A percentile compares a stretch with the other conserved stretches of the same genome.
These are phyloP conservation scores for Kurtzmaniella cleridarum DNA, from an alignment of 805 yeast species.

Conservation along the genomic window DNA sequence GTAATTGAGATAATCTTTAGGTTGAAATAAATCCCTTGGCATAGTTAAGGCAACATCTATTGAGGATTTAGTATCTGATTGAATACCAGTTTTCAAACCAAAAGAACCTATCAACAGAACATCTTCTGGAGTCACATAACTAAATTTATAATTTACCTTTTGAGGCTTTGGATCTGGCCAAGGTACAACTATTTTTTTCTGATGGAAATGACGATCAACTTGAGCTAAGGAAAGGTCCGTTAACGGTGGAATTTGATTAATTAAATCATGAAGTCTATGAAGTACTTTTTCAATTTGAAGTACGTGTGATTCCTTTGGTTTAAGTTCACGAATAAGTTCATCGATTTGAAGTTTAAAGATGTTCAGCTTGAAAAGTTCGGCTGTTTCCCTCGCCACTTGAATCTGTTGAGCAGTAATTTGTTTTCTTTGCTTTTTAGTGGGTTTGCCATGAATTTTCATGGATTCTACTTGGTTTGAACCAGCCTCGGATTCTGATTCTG, in stretches of 20 bases:
- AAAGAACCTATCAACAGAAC: slow-evolving; percentile 84
- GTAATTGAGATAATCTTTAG: slow-evolving; percentile 86
- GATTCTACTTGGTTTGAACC: slow-evolving; percentile 8
- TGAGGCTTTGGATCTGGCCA: slow-evolving; percentile 88
- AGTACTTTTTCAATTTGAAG: slow-evolving; percentile 66
- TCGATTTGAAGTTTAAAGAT: slow-evolving; percentile 94
- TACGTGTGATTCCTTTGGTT: slow-evolving; percentile 64
- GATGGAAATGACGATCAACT: slow-evolving; percentile 49
- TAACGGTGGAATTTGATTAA: slow-evolving; percentile 59
- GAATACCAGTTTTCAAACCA: slow-evolving; percentile 77
- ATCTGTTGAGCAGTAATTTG: slow-evolving; percentile 71
- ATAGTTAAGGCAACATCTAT: slow-evolving; percentile 80
- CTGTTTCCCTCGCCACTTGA: slow-evolving; percentile 88
- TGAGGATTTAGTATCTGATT: slow-evolving; percentile 39
- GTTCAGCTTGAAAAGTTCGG: slow-evolving; percentile 89
- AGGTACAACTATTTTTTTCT: slow-evolving; percentile 61
- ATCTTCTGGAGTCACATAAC: slow-evolving; percentile 63
- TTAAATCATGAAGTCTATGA: slow-evolving; percentile 64
- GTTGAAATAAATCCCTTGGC: slow-evolving; percentile 71
- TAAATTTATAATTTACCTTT: slow-evolving; percentile 64
- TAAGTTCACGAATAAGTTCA: slow-evolving; percentile 77
- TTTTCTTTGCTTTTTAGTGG: slow-evolving; percentile 30
- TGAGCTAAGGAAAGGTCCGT: slow-evolving; percentile 50
- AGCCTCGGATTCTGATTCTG: slow-evolving; percentile 10
- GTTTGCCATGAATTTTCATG: slow-evolving; percentile 8